Percentiles rank a stretch among this genome's conserved stretches.
Conservation (phyloP, 2,329 filamentous ascomycete genomes). For the Colletotrichum sojae region DNA sequence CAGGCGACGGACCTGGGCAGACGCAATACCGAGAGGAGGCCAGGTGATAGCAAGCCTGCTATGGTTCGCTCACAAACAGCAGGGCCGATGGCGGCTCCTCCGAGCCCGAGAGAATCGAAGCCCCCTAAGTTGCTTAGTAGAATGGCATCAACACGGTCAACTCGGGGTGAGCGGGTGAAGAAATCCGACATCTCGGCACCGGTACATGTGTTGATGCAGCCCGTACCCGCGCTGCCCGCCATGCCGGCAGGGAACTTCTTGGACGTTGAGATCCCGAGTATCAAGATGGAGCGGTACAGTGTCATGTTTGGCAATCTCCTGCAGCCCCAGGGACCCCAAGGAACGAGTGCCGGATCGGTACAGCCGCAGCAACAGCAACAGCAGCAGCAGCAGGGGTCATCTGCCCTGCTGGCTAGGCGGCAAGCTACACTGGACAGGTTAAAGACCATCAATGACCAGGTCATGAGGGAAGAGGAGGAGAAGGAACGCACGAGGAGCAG, state of each 20-base stretch:
- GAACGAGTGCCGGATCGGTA: constrained; percentile 43
- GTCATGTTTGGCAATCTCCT: constrained; percentile 91
- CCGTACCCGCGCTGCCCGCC: constrained; percentile 38
- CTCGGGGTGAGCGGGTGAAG: constrained; percentile 37
- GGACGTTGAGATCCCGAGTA: constrained; percentile 83
- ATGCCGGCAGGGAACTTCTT: constrained; percentile 62
- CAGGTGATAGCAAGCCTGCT: constrained; percentile 59
- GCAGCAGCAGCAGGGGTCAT: constrained; percentile 53
- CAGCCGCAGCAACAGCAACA: constrained; percentile 52
- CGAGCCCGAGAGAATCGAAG: constrained; percentile 40
- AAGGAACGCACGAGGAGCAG: constrained; percentile 50
- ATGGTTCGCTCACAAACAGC: constrained; percentile 60
- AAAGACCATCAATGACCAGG: constrained; percentile 65
- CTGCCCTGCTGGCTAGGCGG: constrained; percentile 67
- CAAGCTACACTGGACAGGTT: constrained; percentile 73
- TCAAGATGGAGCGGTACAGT: constrained; percentile 90
- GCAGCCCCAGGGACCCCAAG: constrained; percentile 53
- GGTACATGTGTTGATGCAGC: constrained; percentile 44
- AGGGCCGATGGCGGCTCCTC: constrained; percentile 44
- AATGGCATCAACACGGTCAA: constrained; percentile 42
- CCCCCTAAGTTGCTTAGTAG: constrained; percentile 38
- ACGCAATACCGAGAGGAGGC: constrained; percentile 55
- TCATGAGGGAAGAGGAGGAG: constrained; percentile 55
- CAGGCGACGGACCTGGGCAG: constrained; percentile 46
- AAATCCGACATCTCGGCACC: constrained; percentile 46